phyloP scores from a whole-genome alignment of 2,329 filamentous ascomycete genomes.

The Chalara sp. region DNA sequence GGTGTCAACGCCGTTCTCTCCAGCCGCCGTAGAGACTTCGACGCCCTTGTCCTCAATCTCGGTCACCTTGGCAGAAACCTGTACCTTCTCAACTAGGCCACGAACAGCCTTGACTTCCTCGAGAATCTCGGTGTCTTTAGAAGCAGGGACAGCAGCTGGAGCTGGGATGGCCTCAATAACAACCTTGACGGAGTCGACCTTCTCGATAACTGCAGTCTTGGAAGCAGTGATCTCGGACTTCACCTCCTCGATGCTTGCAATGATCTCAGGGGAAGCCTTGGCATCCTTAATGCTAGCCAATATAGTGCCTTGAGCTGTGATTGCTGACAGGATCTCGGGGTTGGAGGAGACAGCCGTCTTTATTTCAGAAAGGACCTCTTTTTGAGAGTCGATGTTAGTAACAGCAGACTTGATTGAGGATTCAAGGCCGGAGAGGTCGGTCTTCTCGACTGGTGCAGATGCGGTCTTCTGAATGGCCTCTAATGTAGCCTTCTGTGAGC shows the following conservation, averaged over 20 bases:
- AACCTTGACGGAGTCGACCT: slow-evolving; percentile 4
- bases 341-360: neutral
- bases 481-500: neutral
- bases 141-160: neutral
- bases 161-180: slow-evolving; percentile 2
- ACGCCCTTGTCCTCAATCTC: slow-evolving; percentile 1
- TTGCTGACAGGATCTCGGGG: slow-evolving; percentile 1
- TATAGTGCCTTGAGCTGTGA: neutral
- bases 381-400: neutral
- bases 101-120: slow-evolving; percentile 2
- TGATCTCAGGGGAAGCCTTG: slow-evolving; percentile 6
- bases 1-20: neutral
- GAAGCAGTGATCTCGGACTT: slow-evolving; percentile 6
- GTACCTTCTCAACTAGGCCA: neutral
- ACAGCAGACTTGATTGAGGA: neutral
- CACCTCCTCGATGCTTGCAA: slow-evolving; percentile 4
- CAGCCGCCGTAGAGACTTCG: neutral
- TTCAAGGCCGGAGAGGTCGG: slow-evolving; percentile 11
- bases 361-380: slow-evolving; percentile 2
- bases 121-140: slow-evolving; percentile 5
- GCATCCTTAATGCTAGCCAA: neutral
- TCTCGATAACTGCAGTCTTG: slow-evolving; percentile 2
- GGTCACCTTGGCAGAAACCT: slow-evolving; percentile 2
- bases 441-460: slow-evolving; percentile 7
- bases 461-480: slow-evolving; percentile 14